Base-by-base conservation (phyloP, 108 stramenopile species). In the Mediolabrus comicus region DNA sequence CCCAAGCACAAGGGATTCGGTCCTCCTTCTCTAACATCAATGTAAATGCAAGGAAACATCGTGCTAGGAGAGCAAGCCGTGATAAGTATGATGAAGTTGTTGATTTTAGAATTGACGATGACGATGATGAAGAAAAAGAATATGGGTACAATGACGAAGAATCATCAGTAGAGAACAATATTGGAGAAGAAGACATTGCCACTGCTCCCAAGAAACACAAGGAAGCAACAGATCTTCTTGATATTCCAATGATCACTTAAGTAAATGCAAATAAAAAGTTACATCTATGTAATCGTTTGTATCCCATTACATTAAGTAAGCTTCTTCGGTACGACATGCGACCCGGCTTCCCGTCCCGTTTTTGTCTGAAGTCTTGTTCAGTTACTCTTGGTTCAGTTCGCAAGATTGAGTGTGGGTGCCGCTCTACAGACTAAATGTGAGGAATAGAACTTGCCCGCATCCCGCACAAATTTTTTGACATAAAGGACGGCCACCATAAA, bases 1-100 rank as follows among this genome's bases (percentile, higher is more conserved):
- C 60, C 13, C 3, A 35, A 61, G 60, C 52, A 12, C 52, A 55
- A 17, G 26, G 39, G 28, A 41, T 16, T 31, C 67, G 55, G 4
- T 30, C 67, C 19, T 19, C 56, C 14, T n/a, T 53, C 3, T 68
- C 67, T 7, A 58, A 24, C 29, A 68, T 68, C 35, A 68, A 68
- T 41, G 55, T 68, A 16, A 12, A 25, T 29, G 56, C 55, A 24
- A 56, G 67, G 22, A 32, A 35, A 46, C 12, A 55, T 35, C 34
- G 67, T 41, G 26, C 4, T 1, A 35, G 53, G 4, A 25, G 4
- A 27, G 10, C 13, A 22, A 34, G 30, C n/a, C 27, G 32, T 29
- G 38, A 22, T 7, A 4, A 1, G 9, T 68, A 32, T 19, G 55
- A 46, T 24, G 55, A 57, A 26, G 57, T 29, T 31, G 41, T 43